Base-by-base conservation (phyloP, 1,284 basidiomycete species). In the Lentinula novae-zelandiae region DNA sequence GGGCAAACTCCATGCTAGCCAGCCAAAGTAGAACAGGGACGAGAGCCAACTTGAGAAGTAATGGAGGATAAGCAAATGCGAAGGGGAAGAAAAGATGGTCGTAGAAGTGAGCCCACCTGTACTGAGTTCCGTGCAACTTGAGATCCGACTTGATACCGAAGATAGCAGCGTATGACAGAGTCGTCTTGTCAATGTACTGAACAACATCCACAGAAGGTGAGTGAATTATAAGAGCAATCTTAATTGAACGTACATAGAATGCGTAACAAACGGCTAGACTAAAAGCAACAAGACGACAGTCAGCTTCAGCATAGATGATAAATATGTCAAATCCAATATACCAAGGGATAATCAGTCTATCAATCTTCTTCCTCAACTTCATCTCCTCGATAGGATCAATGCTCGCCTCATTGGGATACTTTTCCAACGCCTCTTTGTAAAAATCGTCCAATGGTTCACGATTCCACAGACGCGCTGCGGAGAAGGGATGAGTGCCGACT, bases 21-120 rank as follows among this genome's bases (percentile, higher is more conserved):
- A 67, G 36, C 65, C 67, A 56, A 67, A 77, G 69, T 79, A 78
- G 69, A 78, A 78, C 53, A 75, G 67, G 54, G 67, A 68, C n/a
- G 68, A 66, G 33, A 72, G 66, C 70, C 64, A 76, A 65, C 51
- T 65, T n/a, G 13, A 54, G 50, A 53, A 44, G 46, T 15, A 13
- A 56, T 20, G 49, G 36, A 1, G 6, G 36, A 31, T 51, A 20
- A 48, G 40, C 22, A 4, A n/a, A 46, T 40, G 40, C 10, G 22
- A 22, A 52, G 10, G n/a, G 5, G 2, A 42, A 34, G 38, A 0
- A 50, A 12, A 9, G 20, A 27, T 27, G 27, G 27, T 27, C 27
- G 27, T 27, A 50, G 9, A 62, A 39, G 6, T n/a, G 38, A 39
- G 13, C 40, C 17, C 6, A 63, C 63, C 60, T 63, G 57, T 68